Percentiles rank a stretch among this genome's conserved stretches.
Evolutionary conservation across 148 eudicot species (phyloP).

Genomic region (Amaranthus palmeri): DNA sequence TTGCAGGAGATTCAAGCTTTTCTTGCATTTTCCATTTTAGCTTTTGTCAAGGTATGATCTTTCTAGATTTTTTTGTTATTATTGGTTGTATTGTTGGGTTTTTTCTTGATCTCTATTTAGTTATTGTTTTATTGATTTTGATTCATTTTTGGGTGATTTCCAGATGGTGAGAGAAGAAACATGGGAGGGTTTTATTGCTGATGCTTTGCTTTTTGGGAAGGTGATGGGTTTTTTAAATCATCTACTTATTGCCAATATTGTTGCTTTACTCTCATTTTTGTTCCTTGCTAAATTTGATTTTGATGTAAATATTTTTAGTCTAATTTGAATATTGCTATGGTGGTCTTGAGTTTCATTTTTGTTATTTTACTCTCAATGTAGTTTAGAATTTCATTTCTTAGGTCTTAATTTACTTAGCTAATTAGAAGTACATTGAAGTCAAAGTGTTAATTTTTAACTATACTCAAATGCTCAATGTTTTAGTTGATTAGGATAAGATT

Average conservation of each 20-base stretch:
- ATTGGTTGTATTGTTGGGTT: neutral
- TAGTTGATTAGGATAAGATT: too few relatives aligned
- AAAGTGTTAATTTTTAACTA: too few relatives aligned
- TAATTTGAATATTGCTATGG: neutral
- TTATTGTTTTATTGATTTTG: neutral
- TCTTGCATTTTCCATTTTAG: slow-evolving; percentile 57
- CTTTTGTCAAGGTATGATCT: slow-evolving; percentile 55
- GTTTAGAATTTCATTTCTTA: too few relatives aligned
- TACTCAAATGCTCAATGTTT: too few relatives aligned
- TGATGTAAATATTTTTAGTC: neutral
- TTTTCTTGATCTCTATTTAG: neutral
- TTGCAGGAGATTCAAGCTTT: slow-evolving; percentile 83
- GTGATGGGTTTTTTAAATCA: slow-evolving; percentile 27
- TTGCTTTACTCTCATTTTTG: neutral
- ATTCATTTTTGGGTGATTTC: neutral
- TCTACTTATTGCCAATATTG: neutral
- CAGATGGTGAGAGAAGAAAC: slow-evolving; percentile 85
- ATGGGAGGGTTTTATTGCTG: slow-evolving; percentile 75
- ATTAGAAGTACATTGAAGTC: too few relatives aligned
- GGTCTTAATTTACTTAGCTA: too few relatives aligned
- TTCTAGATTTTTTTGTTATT: neutral
- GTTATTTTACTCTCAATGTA: too few relatives aligned
- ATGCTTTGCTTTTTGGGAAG: slow-evolving; percentile 73
- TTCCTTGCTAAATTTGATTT: neutral
- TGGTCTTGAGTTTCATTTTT: too few relatives aligned